Base-by-base conservation (phyloP, 768 basidiomycete genomes). In the Phaeotremella skinneri region DNA sequence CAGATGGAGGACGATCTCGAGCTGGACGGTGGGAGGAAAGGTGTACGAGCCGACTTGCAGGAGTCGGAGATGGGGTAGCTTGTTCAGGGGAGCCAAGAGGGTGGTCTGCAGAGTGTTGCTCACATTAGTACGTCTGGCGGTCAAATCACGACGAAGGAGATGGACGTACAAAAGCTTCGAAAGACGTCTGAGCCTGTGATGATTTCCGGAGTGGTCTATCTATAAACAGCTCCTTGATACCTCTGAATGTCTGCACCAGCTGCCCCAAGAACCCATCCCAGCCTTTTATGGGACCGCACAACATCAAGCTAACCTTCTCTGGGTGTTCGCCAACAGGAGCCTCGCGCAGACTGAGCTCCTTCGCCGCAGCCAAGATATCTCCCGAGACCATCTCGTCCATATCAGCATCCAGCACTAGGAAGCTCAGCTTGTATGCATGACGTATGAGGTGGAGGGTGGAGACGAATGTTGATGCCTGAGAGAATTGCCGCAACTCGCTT, bases 1-100 rank as follows among this genome's bases (percentile, higher is more conserved):
- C 17, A 75, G 54, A 17, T 65, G 59, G 3, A 43, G 34, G 14
- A 61, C 65, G 25, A 71, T 68, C 7, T 37, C 25, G 2, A 55
- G 32, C 43, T 75, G 74, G 0, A 62, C 32, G 1, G 45, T 20
- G 1, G 50, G 23, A 1, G 70, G 53, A 23, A 73, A 66, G 2
- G 68, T 64, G 57, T 75, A 75, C 6, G 69, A 71, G 16, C 74
- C 74, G 34, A 75, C 59, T 62, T 75, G 74, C 9, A 75, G 67
- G 2, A 75, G 60, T 9, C 58, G 66, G 2, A 75, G 63, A n/a
- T 70, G 56, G 1, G 72, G 62, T 1, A 73, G 61, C 2, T 51
- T 7, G 2, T 58, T 37, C 6, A 75, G 59, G 0, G 74, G 74
- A 3, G 30, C 25, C 16, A 75, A 62, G 0, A 71, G 61, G 16